These are phyloP conservation scores for Populus euphratica DNA, from an alignment of 345 rosid species.

Conservation along the genomic window DNA sequence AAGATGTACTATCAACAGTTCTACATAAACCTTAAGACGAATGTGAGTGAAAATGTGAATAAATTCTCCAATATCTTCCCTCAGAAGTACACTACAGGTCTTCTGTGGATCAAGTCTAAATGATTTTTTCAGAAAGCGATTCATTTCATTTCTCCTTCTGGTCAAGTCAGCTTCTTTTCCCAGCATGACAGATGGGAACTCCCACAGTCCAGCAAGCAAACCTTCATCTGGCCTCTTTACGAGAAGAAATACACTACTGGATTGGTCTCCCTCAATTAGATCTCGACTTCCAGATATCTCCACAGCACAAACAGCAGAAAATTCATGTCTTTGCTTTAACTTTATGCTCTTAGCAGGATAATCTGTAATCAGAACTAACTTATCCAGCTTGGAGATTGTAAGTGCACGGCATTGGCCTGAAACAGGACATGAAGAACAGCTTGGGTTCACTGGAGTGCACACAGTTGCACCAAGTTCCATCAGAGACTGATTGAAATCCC, in stretches of 20 bases:
- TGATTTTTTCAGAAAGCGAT: slow-evolving; percentile 51
- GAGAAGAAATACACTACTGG: slow-evolving; percentile 60
- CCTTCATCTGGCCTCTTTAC: slow-evolving; percentile 82
- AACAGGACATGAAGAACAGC: slow-evolving; percentile 75
- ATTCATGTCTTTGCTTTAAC: slow-evolving; percentile 61
- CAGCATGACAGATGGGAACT: slow-evolving; percentile 70
- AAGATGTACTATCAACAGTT: slow-evolving; percentile 49
- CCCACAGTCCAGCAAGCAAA: slow-evolving; percentile 97
- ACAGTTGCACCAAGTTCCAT: slow-evolving; percentile 97
- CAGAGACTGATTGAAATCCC: slow-evolving; percentile 92
- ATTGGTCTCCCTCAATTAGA: slow-evolving; percentile 22
- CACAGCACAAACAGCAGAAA: slow-evolving; percentile 76
- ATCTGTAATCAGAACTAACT: slow-evolving; percentile 52
- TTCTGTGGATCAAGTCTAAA: slow-evolving; percentile 46
- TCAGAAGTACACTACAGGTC: slow-evolving; percentile 41
- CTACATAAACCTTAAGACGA: slow-evolving; percentile 72
- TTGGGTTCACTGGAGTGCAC: slow-evolving; percentile 69
- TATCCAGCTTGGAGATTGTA: slow-evolving; percentile 47
- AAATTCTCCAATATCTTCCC: slow-evolving; percentile 83
- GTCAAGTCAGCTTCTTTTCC: slow-evolving; percentile 47
- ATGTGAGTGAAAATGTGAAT: slow-evolving; percentile 79
- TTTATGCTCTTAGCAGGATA: slow-evolving; percentile 71
- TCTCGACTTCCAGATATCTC: slow-evolving; percentile 49
- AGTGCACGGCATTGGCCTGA: slow-evolving; percentile 65
- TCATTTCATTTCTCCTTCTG: slow-evolving; percentile 52